Base-by-base conservation (phyloP, 2,329 filamentous ascomycete species). In the Cladosporium sp. region DNA sequence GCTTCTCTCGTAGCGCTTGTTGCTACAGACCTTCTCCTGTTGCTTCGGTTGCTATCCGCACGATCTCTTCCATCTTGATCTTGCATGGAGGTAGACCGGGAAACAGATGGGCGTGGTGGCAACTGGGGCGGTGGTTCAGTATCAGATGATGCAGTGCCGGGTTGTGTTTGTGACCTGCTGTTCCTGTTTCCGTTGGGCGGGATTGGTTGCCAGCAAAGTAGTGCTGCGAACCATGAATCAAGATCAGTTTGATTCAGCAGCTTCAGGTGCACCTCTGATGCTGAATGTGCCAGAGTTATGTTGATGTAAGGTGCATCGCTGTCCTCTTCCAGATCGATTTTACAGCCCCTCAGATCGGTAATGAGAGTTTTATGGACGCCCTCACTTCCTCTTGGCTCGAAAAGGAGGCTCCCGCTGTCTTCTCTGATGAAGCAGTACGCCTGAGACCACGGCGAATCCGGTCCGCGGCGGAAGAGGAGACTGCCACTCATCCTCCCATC, bases 391-490 rank as follows among this genome's bases (percentile, higher is more conserved):
- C 83, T 83, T 2, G 83, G 78, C 65, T 90, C 85, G 61, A 86
- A 86, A 72, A 91, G 83, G 55, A 93, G 70, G 57, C 82, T 83
- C 2, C 86, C 87, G 52, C 79, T 80, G 40, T 88, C 84, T 52
- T 88, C 85, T 54, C 91, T 84, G 54, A 93, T 88, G 62, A 84
- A 88, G 63, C 84, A 86, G 54, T 85, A 79, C n/a, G 86, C 86
- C 29, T 75, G 68, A 51, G 78, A 76, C 88, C 88, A 93, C 1
- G 77, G 73, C 13, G 77, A 80, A 19, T 73, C 72, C 12, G 76
- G 73, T 32, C 82, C 80, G 38, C 75, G 75, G 59, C 85, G 81
- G 63, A 88, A 92, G 55, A 88, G 84, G 25, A 90, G 75, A 57
- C 85, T 82, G 50, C 88, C 88, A 59, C 83, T 83, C 87, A 92